These are phyloP conservation scores for Globisporangium iwayamae DNA, from an alignment of 352 stramenopile species.

Conservation along the genomic window DNA sequence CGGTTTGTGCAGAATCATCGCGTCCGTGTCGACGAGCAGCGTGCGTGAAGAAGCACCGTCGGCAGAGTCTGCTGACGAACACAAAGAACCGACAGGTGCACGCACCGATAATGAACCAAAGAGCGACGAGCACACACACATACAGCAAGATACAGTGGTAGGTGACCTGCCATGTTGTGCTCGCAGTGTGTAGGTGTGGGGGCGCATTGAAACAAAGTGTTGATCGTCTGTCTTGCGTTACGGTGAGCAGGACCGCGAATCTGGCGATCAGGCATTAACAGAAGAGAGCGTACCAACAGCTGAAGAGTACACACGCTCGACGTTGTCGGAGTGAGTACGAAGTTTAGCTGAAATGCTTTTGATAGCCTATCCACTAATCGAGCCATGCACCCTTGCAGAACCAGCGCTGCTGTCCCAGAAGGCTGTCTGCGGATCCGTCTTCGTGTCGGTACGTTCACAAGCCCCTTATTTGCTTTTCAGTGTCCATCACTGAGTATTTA, in stretches of 20 bases:
- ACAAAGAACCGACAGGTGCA: not conserved
- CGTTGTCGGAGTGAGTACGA: not conserved
- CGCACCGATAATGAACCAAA: not conserved
- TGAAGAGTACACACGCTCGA: not conserved
- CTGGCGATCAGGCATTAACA: not conserved
- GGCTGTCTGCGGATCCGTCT: slow-evolving; percentile 55
- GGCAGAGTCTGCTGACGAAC: not conserved
- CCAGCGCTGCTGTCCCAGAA: slow-evolving; percentile 25
- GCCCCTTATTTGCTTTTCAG: not conserved
- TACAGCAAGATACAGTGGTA: slow-evolving; percentile 12
- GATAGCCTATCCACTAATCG: no score
- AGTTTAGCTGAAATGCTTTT: not conserved
- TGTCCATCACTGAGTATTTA: not conserved
- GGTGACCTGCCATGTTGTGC: not conserved
- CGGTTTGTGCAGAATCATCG: slow-evolving; percentile 35
- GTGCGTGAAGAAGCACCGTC: not conserved
- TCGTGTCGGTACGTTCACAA: slow-evolving; percentile 30
- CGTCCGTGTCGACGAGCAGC: slow-evolving; percentile 24
- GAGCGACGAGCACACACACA: not conserved
- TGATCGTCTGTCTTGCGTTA: not conserved
- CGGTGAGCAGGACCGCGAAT: not conserved
- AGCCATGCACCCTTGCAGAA: not conserved
- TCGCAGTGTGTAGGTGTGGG: not conserved
- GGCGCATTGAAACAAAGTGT: not conserved
- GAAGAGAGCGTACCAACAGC: not conserved